Evolutionary conservation across 208 protist genomes (phyloP), one percentile per base, ranked within the genome.

Genomic region (Leishmania major): DNA sequence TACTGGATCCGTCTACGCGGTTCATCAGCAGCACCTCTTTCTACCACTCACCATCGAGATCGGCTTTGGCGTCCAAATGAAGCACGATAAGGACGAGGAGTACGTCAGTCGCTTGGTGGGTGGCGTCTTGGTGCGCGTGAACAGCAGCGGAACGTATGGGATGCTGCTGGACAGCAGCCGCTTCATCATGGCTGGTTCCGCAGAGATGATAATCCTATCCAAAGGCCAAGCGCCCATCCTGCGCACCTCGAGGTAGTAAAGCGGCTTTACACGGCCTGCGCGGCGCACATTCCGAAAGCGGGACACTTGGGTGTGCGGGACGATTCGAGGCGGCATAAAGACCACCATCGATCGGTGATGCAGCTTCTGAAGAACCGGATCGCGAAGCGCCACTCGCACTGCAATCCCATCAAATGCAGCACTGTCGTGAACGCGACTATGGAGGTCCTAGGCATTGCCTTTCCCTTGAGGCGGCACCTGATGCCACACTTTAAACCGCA

Each of bases 161-260:
- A 91, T 97, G 5, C 82, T 97, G 71, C 85, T 97, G 35, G 95
- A 97, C 81, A 93, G 95, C 85, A 91, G 96, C 86, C 87, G 86
- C 69, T 89, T 96, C 60, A 93, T 96, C 75, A 80, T 92, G 55
- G 88, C 90, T 40, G 95, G 95, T 1, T 89, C 95, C 43, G 81
- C 87, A 19, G 83, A 93, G 17, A 89, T 89, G 84, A 90, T 97
- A 19, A 86, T 75, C 25, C 62, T 94, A 25, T 89, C 86, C 8
- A 84, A 96, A 51, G 90, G 91, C 11, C 88, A 88, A 2, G 80
- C 90, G 2, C 91, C 92, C 60, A 84, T 85, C 62, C 87, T 31
- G 87, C 85, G 67, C 95, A 92, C 80, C 73, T 83, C 43, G 84
- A 89, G 10, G 87, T 97, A 10, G 79, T 97, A 69, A 89, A 92